phyloP scores from a whole-genome alignment of 345 rosid genomes.

The Ceriops decandra region DNA sequence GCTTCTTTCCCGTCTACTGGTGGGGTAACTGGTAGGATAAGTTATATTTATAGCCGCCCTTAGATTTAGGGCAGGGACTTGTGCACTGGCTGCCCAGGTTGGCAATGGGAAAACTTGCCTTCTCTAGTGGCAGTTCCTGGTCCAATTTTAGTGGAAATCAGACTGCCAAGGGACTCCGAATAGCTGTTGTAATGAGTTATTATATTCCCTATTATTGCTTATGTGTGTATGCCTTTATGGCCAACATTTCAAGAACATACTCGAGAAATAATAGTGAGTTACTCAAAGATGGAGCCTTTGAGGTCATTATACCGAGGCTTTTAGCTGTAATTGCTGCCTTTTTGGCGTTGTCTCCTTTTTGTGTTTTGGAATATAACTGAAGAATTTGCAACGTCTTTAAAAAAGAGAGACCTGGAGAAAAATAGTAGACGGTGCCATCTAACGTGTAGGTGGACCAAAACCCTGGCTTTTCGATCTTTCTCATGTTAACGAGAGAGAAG shows the following conservation, averaged over 20 bases:
- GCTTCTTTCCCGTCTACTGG: constrained; percentile 19
- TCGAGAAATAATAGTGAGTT: constrained; percentile 7
- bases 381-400: too few species aligned
- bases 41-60: constrained; percentile 26
- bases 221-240: constrained; percentile 32
- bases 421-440: too few species aligned
- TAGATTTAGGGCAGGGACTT: constrained; percentile 41
- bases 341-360: not conserved
- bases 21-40: constrained; percentile 27
- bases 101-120: constrained; percentile 69
- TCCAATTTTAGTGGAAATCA: constrained; percentile 23
- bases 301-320: not conserved
- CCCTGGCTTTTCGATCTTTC: too few species aligned
- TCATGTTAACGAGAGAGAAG: too few species aligned
- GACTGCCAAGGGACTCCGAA: constrained; percentile 28
- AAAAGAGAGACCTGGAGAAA: too few species aligned
- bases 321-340: not conserved
- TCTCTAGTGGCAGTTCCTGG: constrained; percentile 93
- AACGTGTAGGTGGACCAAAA: too few species aligned
- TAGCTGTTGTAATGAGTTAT: constrained; percentile 19
- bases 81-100: constrained; percentile 91
- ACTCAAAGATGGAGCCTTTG: not conserved
- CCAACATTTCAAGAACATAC: constrained; percentile 16
- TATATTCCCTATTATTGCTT: constrained; percentile 10
- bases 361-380: too few species aligned